Base-by-base conservation (phyloP, 805 yeast genomes). In the Metschnikowia vanudenii region DNA sequence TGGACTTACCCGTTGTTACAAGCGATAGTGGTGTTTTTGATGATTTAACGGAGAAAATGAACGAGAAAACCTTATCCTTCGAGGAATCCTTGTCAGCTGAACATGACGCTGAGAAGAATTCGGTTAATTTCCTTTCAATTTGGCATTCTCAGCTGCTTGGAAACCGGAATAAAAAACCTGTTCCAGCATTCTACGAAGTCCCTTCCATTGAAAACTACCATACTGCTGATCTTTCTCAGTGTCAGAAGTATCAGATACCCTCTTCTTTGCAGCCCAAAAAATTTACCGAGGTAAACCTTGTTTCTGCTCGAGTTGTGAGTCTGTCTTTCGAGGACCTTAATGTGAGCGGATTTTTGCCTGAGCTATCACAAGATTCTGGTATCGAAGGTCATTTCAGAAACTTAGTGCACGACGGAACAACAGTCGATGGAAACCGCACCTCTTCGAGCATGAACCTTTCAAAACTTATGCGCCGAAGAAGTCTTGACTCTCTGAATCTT, bases 301-400 rank as follows among this genome's bases (percentile, higher is more conserved):
- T 68, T 47, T 67, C 76, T 3, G 65, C 74, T 41, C 63, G 67
- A 46, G 65, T 71, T 4, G 75, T 74, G 13, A 71, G 73, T 53
- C 72, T 78, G 22, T 69, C 69, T 17, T 57, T 61, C 49, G 73
- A 71, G 41, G 78, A 73, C 37, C 54, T 74, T 24, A 59, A 75
- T 26, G 68, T 68, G 1, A 69, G 72, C 18, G 64, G 68, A 46
- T 64, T 70, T 34, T 63, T 78, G 41, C 81, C 81, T 3, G 78
- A 78, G 49, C 41, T 75, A 22, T 69, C 79, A 1, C 68, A 67
- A 30, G 76, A 75, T 37, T 75, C 81, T 2, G 80, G 76, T 13
- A 72, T 77, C 57, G 79, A 68, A 39, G 61, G 62, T 39, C 75
- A 74, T 37, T 75, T 77, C 56, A 61, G 61, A 24, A 62, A 62